Evolutionary conservation across 2,329 filamentous ascomycete species (phyloP).

Genomic region (Colletotrichum tropicale): DNA sequence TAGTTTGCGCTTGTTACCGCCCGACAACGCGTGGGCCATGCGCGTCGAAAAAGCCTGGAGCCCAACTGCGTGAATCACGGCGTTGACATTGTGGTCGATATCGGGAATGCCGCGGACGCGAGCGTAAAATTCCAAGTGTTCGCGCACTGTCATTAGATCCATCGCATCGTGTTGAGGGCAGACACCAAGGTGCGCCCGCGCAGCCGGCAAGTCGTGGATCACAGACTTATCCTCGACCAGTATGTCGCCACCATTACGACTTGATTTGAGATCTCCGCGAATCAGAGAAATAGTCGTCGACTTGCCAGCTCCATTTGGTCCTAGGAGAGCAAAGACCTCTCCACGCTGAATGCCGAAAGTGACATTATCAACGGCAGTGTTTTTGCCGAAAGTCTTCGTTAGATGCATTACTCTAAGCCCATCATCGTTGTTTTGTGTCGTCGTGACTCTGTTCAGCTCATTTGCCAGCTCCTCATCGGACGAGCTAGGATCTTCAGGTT

Average conservation of each 20-base stretch:
- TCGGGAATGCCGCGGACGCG: conserved; percentile 79
- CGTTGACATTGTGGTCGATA: conserved; percentile 76
- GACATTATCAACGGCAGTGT: conserved; percentile 85
- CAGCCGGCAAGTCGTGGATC: conserved; percentile 71
- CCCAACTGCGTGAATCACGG: conserved; percentile 82
- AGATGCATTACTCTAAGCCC: conserved; percentile 81
- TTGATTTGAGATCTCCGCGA: conserved; percentile 83
- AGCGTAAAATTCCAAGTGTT: conserved; percentile 90
- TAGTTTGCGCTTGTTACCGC: conserved; percentile 93
- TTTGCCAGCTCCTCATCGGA: conserved; percentile 66
- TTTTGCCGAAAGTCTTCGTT: conserved; percentile 78
- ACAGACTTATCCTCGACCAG: conserved; percentile 81
- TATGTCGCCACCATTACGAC: conserved; percentile 74
- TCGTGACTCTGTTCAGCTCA: conserved; percentile 68
- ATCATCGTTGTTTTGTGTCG: conserved; percentile 52
- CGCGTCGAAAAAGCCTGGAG: conserved; percentile 72
- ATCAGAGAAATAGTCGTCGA: conserved; percentile 89
- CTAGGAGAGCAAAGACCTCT: conserved; percentile 87
- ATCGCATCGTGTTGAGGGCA: conserved; percentile 90
- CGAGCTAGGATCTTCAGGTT: conserved; percentile 24
- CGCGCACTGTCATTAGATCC: conserved; percentile 87
- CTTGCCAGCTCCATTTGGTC: conserved; percentile 91
- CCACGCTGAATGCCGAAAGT: conserved; percentile 81
- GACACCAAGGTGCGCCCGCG: conserved; percentile 82
- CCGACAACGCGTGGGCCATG: conserved; percentile 81